Evolutionary conservation across 1,284 basidiomycete genomes (phyloP).

Genomic region (Schizopora paradoxa): DNA sequence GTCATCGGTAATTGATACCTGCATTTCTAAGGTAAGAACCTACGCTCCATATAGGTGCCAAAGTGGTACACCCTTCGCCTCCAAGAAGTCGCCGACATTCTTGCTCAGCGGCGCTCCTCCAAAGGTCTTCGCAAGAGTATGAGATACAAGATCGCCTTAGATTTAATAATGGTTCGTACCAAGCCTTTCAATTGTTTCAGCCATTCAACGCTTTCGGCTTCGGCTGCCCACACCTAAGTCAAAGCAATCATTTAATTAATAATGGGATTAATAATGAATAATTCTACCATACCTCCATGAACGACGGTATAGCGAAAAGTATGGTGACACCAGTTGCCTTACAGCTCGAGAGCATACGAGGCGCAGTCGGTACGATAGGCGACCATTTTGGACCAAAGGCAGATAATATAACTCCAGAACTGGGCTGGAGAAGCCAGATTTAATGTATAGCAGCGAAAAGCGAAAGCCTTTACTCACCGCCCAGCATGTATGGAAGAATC

Average conservation of each 20-base stretch:
- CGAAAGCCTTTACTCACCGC: slow-evolving; percentile 1
- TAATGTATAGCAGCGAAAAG: background rate
- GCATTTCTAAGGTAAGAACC: background rate
- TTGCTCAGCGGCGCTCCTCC: slow-evolving; percentile 8
- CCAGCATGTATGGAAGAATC: slow-evolving; percentile 11
- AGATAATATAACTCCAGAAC: slow-evolving; percentile 2
- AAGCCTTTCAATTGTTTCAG: slow-evolving; percentile 3
- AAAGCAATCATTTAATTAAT: background rate
- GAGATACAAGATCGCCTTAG: background rate
- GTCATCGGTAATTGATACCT: no score
- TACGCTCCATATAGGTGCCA: slow-evolving; percentile 9
- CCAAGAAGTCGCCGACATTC: slow-evolving; percentile 3
- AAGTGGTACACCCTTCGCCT: background rate
- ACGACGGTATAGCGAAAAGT: slow-evolving; percentile 3
- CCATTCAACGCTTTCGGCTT: slow-evolving; percentile 4
- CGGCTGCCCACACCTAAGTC: slow-evolving; percentile 3
- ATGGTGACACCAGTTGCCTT: background rate
- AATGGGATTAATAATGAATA: background rate
- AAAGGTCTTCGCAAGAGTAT: background rate
- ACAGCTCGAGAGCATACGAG: slow-evolving; percentile 3
- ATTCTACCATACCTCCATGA: slow-evolving; percentile 1
- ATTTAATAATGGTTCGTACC: background rate
- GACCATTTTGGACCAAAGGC: background rate
- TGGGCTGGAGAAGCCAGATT: background rate
- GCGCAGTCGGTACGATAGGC: slow-evolving; percentile 1